Evolutionary conservation across 2,329 filamentous ascomycete species (phyloP), one percentile per base, ranked within the genome.

Genomic region (Cytospora piceae): DNA sequence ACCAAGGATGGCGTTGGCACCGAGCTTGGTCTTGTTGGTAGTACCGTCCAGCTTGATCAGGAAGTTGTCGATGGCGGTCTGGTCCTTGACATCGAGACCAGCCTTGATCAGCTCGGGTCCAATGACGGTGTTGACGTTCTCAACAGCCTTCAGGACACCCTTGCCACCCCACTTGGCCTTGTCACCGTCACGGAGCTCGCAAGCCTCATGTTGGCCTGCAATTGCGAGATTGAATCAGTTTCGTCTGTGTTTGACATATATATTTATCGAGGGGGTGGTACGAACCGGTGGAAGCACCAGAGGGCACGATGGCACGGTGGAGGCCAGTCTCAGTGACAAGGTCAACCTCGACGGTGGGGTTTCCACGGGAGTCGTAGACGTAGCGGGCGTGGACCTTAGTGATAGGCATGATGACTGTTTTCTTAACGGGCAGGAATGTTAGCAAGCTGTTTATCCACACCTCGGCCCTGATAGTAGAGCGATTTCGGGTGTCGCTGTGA

Each of bases 321-420:
- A 98, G 90, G 77, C 94, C 94, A 75, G 91, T 96, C 85, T 96
- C 93, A 74, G 94, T 97, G 83, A 96, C 91, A 74, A 97, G 88
- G 80, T 97, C 94, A 76, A 98, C 94, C 87, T 98, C 94, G 77
- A 97, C 94, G 78, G 95, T 99, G 77, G 95, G 95, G 90, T 99
- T 99, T 79, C 88, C 88, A 79, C 95, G 94, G 80, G 95, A 98
- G 88, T 99, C 95, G 88, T 94, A 99, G 85, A 99, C 93, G 77
- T 90, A 94, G 79, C 95, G 91, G 77, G 91, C 92, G 87, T 94
- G 91, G 78, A 95, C 87, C 86, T 94, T 94, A 81, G 89, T 88
- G 82, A 95, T 92, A 76, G 91, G 84, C 95, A 99, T 99, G 73
- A 78, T 94, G 82, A 74, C 37, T 51, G 53, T 57, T 34, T 63